A percentile compares a stretch with the other conserved stretches of the same genome.
Evolutionary conservation across 2,329 filamentous ascomycete species (phyloP).

Genomic region (Cadophora sp.): DNA sequence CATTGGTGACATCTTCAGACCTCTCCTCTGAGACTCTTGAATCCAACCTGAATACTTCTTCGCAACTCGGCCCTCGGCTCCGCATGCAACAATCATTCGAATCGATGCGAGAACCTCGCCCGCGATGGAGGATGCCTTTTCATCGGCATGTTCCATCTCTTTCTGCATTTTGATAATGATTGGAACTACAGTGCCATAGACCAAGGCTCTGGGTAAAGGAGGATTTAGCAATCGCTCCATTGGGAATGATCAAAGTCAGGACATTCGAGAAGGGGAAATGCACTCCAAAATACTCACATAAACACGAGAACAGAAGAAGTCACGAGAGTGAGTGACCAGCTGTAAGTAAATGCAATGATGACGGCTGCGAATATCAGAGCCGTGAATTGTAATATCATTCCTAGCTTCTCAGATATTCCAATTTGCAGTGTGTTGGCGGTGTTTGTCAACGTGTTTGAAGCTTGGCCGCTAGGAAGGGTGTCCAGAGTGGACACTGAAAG

Average conservation of each 20-base stretch:
- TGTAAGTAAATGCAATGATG: slow-evolving; percentile 62
- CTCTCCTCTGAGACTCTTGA: slow-evolving; percentile 58
- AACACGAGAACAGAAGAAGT: slow-evolving; percentile 63
- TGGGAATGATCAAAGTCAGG: neutral
- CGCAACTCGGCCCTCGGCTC: slow-evolving; percentile 61
- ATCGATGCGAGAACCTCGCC: slow-evolving; percentile 66
- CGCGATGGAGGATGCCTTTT: slow-evolving; percentile 63
- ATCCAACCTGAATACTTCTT: slow-evolving; percentile 62
- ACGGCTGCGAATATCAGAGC: slow-evolving; percentile 59
- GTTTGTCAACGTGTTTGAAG: slow-evolving; percentile 61
- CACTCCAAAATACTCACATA: slow-evolving; percentile 44
- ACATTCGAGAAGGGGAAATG: neutral
- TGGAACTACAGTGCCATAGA: slow-evolving; percentile 57
- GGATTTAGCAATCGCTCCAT: neutral
- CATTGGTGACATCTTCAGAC: slow-evolving; percentile 56
- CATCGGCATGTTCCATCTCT: slow-evolving; percentile 57
- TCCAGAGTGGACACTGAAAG: slow-evolving; percentile 74
- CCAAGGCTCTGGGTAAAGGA: slow-evolving; percentile 43
- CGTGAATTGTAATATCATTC: slow-evolving; percentile 61
- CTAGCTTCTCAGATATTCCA: slow-evolving; percentile 69
- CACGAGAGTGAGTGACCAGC: slow-evolving; percentile 65
- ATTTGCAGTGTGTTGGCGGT: slow-evolving; percentile 69
- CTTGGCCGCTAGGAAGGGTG: slow-evolving; percentile 58
- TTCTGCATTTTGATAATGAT: slow-evolving; percentile 60
- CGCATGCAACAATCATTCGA: slow-evolving; percentile 67